Evolutionary conservation across 345 rosid species (phyloP).

Genomic region (Salix arbutifolia): DNA sequence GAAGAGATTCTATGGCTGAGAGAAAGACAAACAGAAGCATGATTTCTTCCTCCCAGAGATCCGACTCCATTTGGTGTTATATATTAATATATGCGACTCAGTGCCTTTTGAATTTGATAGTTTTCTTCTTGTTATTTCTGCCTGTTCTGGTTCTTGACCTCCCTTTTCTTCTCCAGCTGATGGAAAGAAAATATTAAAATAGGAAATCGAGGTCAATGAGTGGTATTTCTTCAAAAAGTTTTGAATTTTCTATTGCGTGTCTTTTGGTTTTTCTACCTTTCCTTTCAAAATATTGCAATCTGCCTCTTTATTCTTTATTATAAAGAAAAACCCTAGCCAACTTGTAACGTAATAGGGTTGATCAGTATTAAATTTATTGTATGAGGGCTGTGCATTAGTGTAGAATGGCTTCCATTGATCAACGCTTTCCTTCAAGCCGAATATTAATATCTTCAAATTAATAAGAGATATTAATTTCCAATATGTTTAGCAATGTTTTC

Average conservation of each 20-base stretch:
- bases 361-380: background rate
- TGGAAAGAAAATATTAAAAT: constrained; percentile 20
- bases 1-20: constrained; percentile 62
- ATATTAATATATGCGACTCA: constrained; percentile 23
- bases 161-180: constrained; percentile 18
- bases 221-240: constrained; percentile 26
- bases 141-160: constrained; percentile 48
- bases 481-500: no score
- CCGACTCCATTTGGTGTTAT: constrained; percentile 38
- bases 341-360: constrained; percentile 17
- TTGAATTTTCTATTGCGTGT: constrained; percentile 16
- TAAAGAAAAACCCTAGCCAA: constrained; percentile 2
- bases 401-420: no score
- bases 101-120: constrained; percentile 53
- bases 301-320: background rate
- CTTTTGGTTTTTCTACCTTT: constrained; percentile 25
- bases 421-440: no score
- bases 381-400: background rate
- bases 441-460: no score
- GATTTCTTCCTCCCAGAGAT: constrained; percentile 32
- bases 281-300: constrained; percentile 3
- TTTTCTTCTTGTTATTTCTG: constrained; percentile 73
- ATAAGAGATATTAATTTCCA: no score
- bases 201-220: constrained; percentile 45
- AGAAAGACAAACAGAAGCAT: constrained; percentile 73